Conservation (phyloP, 2,329 filamentous ascomycete genomes). For the Verticillium longisporum region DNA sequence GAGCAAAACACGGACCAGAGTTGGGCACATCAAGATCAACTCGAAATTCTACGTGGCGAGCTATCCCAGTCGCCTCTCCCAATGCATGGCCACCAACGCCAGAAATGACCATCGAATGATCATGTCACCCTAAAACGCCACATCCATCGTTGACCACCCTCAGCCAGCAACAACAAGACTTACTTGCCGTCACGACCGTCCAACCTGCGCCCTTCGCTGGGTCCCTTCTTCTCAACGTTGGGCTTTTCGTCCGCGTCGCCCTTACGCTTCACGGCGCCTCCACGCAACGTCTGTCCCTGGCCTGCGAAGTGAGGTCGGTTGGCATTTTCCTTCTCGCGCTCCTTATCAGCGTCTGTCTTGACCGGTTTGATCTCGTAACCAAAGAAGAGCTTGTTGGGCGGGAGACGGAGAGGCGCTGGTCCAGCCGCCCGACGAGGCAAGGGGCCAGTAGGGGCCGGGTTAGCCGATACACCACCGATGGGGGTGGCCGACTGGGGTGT, state of each 20-base stretch:
- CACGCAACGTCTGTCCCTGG: conserved; percentile 70
- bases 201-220: conserved; percentile 34
- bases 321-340: conserved; percentile 56
- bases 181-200: conserved; percentile 30
- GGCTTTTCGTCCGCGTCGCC: conserved; percentile 43
- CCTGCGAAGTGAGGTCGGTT: conserved; percentile 73
- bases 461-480: conserved; percentile 48
- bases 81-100: background rate
- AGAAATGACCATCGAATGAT: background rate
- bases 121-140: background rate
- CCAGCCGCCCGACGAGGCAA: conserved; percentile 57
- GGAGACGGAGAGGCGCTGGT: conserved; percentile 76
- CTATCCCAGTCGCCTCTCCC: background rate
- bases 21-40: background rate
- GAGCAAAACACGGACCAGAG: background rate
- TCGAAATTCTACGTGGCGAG: background rate
- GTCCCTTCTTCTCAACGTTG: conserved; percentile 37
- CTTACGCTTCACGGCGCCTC: conserved; percentile 64
- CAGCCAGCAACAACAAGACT: background rate
- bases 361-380: conserved; percentile 89
- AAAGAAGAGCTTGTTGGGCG: conserved; percentile 91
- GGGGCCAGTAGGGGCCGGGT: conserved; percentile 20
- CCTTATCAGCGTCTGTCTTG: conserved; percentile 68
- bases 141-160: background rate
- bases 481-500: conserved; percentile 71